These are phyloP conservation scores for Polytrichum commune DNA, from an alignment of 225 moss, liverwort and hornwort genomes.

Conservation along the genomic window DNA sequence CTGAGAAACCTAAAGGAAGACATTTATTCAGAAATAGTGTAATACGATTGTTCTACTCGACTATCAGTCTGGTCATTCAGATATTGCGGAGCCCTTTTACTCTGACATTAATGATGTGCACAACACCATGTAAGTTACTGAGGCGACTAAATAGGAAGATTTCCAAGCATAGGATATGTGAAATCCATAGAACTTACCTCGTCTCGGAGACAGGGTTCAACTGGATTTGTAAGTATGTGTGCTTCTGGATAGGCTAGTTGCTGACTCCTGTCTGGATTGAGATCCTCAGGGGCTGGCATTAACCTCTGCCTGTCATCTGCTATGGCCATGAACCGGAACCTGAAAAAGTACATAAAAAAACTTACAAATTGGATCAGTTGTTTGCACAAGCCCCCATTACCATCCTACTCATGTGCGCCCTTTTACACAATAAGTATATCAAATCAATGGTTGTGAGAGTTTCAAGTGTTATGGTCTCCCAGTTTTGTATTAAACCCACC, in stretches of 20 bases:
- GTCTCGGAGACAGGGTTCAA: constrained; percentile 54
- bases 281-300: constrained; percentile 79
- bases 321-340: constrained; percentile 84
- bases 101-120: background rate
- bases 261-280: constrained; percentile 45
- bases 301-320: constrained; percentile 70
- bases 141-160: too few relatives aligned
- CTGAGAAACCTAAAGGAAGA: too few relatives aligned
- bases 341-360: constrained; percentile 8
- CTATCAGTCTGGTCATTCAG: background rate
- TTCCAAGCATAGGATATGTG: background rate
- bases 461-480: too few relatives aligned
- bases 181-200: constrained; percentile 38
- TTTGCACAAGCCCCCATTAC: too few relatives aligned
- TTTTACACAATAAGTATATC: too few relatives aligned
- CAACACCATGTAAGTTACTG: too few relatives aligned
- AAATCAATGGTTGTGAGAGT: too few relatives aligned
- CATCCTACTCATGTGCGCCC: too few relatives aligned
- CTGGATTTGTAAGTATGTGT: constrained; percentile 56
- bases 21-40: too few relatives aligned
- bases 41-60: background rate
- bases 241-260: constrained; percentile 85
- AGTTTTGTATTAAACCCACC: too few relatives aligned
- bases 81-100: background rate
- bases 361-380: too few relatives aligned